These are phyloP conservation scores for Atkinsonella hypoxylon DNA, from an alignment of 2,329 filamentous ascomycete genomes.

Conservation along the genomic window DNA sequence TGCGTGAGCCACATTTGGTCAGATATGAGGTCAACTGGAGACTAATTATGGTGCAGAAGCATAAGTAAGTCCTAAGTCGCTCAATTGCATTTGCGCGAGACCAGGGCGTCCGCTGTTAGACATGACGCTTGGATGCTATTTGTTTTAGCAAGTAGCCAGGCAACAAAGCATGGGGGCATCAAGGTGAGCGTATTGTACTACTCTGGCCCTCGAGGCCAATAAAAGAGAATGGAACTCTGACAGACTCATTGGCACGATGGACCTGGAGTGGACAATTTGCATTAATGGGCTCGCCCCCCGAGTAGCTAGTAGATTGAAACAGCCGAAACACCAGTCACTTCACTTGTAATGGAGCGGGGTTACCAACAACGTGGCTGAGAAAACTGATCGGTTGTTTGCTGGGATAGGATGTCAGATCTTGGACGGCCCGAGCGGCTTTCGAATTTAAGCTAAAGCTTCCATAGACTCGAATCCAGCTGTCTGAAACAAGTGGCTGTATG, in stretches of 20 bases:
- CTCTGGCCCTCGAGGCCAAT: conserved; percentile 1
- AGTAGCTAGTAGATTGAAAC: conserved; percentile 10
- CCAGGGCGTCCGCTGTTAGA: conserved; percentile 6
- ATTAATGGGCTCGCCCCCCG: conserved; percentile 6
- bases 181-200: conserved; percentile 1
- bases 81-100: background rate
- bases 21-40: background rate
- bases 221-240: background rate
- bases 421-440: conserved; percentile 10
- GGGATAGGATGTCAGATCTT: conserved; percentile 8
- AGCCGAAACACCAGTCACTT: conserved; percentile 10
- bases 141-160: conserved; percentile 3
- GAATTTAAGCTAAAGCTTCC: conserved; percentile 6
- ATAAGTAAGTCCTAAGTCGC: background rate
- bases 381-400: conserved; percentile 3
- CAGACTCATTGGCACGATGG: conserved; percentile 7
- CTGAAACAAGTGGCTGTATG: conserved; percentile 13
- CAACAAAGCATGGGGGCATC: background rate
- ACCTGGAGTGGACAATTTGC: conserved; percentile 9
- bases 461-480: conserved; percentile 6
- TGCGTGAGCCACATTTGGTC: background rate
- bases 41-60: conserved; percentile 1
- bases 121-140: conserved; percentile 6
- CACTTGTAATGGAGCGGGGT: conserved; percentile 4
- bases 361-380: conserved; percentile 1